Evolutionary conservation across 108 stramenopile genomes (phyloP).

Genomic region (Cyclotella distinguenda): DNA sequence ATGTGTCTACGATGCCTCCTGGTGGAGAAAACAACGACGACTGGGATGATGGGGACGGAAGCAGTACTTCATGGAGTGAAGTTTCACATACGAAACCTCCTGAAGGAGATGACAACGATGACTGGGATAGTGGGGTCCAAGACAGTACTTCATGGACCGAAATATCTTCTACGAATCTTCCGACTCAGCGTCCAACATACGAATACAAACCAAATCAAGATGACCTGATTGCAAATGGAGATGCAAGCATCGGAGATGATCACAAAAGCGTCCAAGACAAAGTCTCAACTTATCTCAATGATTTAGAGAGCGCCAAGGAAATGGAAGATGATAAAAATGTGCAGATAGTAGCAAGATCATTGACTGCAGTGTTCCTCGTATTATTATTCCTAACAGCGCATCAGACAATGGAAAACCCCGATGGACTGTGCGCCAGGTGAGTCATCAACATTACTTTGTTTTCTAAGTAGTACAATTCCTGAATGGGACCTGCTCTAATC

Average conservation of each 20-base stretch:
- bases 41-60: too few species aligned
- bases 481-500: too few species aligned
- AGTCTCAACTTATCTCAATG: constrained; percentile 25
- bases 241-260: not conserved
- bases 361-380: constrained; percentile 26
- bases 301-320: constrained; percentile 30
- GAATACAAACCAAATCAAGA: constrained; percentile 5
- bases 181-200: constrained; percentile 7
- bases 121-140: not conserved
- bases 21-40: too few species aligned
- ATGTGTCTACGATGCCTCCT: too few species aligned
- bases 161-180: constrained; percentile 1
- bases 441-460: constrained; percentile 4
- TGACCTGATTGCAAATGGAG: constrained; percentile 3
- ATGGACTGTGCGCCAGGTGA: constrained; percentile 43
- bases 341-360: constrained; percentile 28
- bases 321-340: constrained; percentile 43
- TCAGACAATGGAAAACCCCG: constrained; percentile 43
- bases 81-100: too few species aligned
- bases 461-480: not conserved
- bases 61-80: too few species aligned
- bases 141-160: not conserved
- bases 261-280: constrained; percentile 16
- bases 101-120: too few species aligned
- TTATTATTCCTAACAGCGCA: constrained; percentile 24